Conservation (phyloP, 768 basidiomycete species). For the Lactarius pseudohatsudake region DNA sequence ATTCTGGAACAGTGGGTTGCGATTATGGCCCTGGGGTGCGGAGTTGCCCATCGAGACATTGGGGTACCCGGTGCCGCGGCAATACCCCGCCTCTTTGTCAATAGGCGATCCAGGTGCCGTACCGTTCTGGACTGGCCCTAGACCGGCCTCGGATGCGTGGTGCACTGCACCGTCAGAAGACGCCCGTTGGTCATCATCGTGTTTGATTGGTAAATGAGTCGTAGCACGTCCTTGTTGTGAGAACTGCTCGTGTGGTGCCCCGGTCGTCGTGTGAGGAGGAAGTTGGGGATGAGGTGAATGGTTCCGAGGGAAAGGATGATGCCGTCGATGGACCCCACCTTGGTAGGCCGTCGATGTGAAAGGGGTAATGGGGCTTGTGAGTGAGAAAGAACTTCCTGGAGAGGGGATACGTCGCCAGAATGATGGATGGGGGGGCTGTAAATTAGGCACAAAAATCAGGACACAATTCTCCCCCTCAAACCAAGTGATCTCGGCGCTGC, state of each 20-base stretch:
- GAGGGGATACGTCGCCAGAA: constrained; percentile 26
- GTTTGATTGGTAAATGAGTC: constrained; percentile 9
- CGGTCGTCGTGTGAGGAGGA: neutral
- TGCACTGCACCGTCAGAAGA: constrained; percentile 15
- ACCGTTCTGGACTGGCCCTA: constrained; percentile 27
- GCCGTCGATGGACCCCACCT: constrained; percentile 18
- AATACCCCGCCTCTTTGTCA: constrained; percentile 18
- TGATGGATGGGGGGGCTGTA: constrained; percentile 19
- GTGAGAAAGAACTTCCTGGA: constrained; percentile 24
- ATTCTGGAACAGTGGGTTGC: constrained; percentile 12
- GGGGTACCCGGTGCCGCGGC: constrained; percentile 19
- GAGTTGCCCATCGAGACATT: constrained; percentile 20
- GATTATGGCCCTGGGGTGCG: constrained; percentile 6
- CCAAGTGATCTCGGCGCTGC: neutral
- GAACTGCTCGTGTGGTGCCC: constrained; percentile 8
- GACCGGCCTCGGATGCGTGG: constrained; percentile 22
- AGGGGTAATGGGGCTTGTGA: constrained; percentile 12
- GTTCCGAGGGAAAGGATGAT: constrained; percentile 7
- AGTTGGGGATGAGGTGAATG: constrained; percentile 4
- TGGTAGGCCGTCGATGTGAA: constrained; percentile 19
- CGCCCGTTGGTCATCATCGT: constrained; percentile 23
- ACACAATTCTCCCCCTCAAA: neutral
- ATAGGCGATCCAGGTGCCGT: constrained; percentile 20
- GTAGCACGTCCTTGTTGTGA: constrained; percentile 9
- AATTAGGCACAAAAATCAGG: constrained; percentile 1